Base-by-base conservation (phyloP, 1,284 basidiomycete species). In the Ustilago sp. region DNA sequence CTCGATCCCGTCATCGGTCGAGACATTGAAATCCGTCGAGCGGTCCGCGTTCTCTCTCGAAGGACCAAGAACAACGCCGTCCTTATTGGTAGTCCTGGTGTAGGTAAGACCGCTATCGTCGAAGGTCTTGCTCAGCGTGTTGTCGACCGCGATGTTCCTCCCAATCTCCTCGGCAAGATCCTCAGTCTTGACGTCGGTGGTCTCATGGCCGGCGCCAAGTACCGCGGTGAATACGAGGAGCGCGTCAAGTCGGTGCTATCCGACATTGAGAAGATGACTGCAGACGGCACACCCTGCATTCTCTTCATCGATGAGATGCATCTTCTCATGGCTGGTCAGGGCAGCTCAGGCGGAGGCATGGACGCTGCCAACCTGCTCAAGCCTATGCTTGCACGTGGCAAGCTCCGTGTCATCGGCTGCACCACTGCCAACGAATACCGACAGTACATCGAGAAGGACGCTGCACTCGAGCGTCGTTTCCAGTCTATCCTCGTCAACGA, bases 151-250 rank as follows among this genome's bases (percentile, higher is more conserved):
- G 94, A 98, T 87, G 94, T 98, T 6, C 95, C 95, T 32, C 93
- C 93, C n/a, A 91, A 89, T 68, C 89, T 97, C 34, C 89, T 97
- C 61, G 91, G 91, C 41, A 90, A 93, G 36, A 89, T 98, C n/a
- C 93, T 92, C 67, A 79, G 59, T 8, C 89, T 95, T 31, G 95
- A 98, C 86, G 93, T 98, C 91, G 96, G 94, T 77, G 93, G 95
- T 0, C 90, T 98, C 68, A 96, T 95, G 93, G 94, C 95, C 7
- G 94, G 96, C 60, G 95, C 94, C 39, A 95, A 94, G 86, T 96
- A 94, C 88, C 94, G 94, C 87, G 95, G 95, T 69, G 94, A 98
- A 88, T 99, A 95, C 87, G 96, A 99, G 87, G 96, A 99, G 86
- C 92, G 96, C 55, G 91, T 98, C 87, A 98, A 98, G 87, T 89